These are phyloP conservation scores for Thelonectria olida DNA, from an alignment of 2,329 filamentous ascomycete genomes.

Conservation along the genomic window DNA sequence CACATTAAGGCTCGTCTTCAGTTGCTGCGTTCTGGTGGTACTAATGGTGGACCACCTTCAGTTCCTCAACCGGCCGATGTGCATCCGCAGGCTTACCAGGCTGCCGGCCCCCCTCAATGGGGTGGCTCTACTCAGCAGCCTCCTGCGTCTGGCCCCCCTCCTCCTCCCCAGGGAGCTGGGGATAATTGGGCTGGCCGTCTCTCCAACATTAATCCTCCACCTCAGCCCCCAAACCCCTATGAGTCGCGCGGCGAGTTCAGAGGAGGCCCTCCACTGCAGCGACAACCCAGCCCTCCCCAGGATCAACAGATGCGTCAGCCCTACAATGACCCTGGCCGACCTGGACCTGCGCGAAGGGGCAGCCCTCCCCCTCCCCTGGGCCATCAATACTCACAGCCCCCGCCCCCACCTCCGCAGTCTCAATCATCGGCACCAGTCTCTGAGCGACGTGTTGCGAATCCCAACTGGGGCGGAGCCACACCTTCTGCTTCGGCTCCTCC, in stretches of 20 bases:
- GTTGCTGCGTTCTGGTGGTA: slow-evolving; percentile 83
- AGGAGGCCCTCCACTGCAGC: slow-evolving; percentile 71
- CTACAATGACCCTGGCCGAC: slow-evolving; percentile 61
- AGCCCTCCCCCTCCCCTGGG: slow-evolving; percentile 62
- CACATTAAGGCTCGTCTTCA: slow-evolving; percentile 97
- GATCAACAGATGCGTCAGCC: slow-evolving; percentile 68
- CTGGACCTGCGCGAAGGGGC: slow-evolving; percentile 55
- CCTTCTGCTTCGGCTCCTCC: slow-evolving; percentile 52
- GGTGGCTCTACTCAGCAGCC: slow-evolving; percentile 75
- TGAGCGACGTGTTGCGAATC: slow-evolving; percentile 67
- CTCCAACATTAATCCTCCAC: slow-evolving; percentile 80
- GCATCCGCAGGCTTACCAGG: slow-evolving; percentile 92
- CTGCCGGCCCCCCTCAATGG: slow-evolving; percentile 88
- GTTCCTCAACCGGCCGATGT: slow-evolving; percentile 95
- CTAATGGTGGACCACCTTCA: slow-evolving; percentile 75
- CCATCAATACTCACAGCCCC: slow-evolving; percentile 60
- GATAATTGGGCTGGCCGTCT: slow-evolving; percentile 71
- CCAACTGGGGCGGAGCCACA: slow-evolving; percentile 66
- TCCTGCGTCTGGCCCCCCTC: slow-evolving; percentile 64
- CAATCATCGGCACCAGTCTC: slow-evolving; percentile 58
- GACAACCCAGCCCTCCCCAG: slow-evolving; percentile 80
- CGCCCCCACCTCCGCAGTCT: slow-evolving; percentile 57
- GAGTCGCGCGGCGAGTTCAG: slow-evolving; percentile 78
- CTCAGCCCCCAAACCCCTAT: slow-evolving; percentile 82
- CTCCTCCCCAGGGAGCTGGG: slow-evolving; percentile 67